Conservation (phyloP, 2,329 filamentous ascomycete genomes). For the Aspergillus sp. region DNA sequence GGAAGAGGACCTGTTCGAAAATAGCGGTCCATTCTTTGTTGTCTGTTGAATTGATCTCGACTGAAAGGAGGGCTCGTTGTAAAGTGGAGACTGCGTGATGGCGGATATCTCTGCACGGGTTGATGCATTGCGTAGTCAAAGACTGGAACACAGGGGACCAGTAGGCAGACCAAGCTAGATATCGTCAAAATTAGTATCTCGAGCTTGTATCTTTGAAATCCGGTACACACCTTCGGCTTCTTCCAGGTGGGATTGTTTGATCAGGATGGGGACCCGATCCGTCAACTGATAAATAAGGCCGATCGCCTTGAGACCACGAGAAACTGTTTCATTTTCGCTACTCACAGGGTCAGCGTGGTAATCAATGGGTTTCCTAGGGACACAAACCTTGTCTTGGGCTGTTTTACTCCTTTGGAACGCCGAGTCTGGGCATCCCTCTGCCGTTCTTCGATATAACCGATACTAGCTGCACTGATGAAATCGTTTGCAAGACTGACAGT, state of each 20-base stretch:
- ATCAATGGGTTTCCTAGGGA: background rate
- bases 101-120: slow-evolving; percentile 89
- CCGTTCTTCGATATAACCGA: slow-evolving; percentile 69
- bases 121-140: slow-evolving; percentile 85
- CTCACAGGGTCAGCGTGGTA: slow-evolving; percentile 11
- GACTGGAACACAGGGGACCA: slow-evolving; percentile 94
- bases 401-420: slow-evolving; percentile 54
- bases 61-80: slow-evolving; percentile 80
- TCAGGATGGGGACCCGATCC: slow-evolving; percentile 76
- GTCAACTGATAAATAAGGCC: slow-evolving; percentile 80
- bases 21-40: slow-evolving; percentile 94
- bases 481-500: slow-evolving; percentile 81
- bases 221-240: slow-evolving; percentile 67
- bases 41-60: slow-evolving; percentile 76
- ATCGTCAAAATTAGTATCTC: background rate
- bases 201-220: background rate
- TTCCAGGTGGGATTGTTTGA: slow-evolving; percentile 90
- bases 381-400: slow-evolving; percentile 55
- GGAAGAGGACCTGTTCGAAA: slow-evolving; percentile 90
- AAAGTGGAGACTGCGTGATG: slow-evolving; percentile 83
- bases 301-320: slow-evolving; percentile 77
- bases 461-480: slow-evolving; percentile 79
- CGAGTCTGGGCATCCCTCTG: slow-evolving; percentile 58
- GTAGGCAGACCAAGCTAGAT: slow-evolving; percentile 87
- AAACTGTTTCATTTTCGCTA: slow-evolving; percentile 70